Evolutionary conservation across 192 early-diverging fungal species (phyloP), one percentile per base, ranked within the genome.

Genomic region (Oehlia diaphana): DNA sequence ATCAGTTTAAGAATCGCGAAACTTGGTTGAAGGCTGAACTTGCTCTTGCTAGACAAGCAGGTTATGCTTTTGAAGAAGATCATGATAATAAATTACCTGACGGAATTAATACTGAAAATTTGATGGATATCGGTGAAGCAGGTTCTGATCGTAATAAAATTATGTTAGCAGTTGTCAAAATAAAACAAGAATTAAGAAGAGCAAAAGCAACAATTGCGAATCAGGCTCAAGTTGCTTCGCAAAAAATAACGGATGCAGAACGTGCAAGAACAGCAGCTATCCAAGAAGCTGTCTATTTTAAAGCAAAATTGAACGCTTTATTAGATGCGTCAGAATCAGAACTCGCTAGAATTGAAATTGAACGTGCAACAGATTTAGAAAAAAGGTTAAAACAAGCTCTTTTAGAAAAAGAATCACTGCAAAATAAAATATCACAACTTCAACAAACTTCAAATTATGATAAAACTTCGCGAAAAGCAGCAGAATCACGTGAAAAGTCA

Each of bases 271-370:
- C 84, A 1, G 87, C 87, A 21, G 89, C 89, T 4, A 71, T 90
- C 19, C 84, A 90, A 66, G 89, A 90, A 76, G 87, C 89, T 69
- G 85, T 83, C 2, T 88, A 89, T 50, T 83, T 86, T 76, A 89
- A 88, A 71, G 82, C 88, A 13, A 87, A 88, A 67, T 81, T 87
- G 58, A 77, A 80, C 4, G 89, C 89, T 5, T 72, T 91, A 16
- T 81, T 87, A 61, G 72, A 81, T 7, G 82, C 82, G 0, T 82
- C 87, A 61, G 63, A 66, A 4, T 70, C 80, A 12, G 81, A 83
- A 1, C 66, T 90, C 19, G 80, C 83, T 5, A 39, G 47, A 2
- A 80, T 88, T 5, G 89, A 90, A 72, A 78, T 81, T 26, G 82
- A 81, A 28, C 83, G 89, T 39, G 83, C 83, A 1, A 21, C 50